Conservation (phyloP, 345 rosid genomes). For the Microcos paniculata region DNA sequence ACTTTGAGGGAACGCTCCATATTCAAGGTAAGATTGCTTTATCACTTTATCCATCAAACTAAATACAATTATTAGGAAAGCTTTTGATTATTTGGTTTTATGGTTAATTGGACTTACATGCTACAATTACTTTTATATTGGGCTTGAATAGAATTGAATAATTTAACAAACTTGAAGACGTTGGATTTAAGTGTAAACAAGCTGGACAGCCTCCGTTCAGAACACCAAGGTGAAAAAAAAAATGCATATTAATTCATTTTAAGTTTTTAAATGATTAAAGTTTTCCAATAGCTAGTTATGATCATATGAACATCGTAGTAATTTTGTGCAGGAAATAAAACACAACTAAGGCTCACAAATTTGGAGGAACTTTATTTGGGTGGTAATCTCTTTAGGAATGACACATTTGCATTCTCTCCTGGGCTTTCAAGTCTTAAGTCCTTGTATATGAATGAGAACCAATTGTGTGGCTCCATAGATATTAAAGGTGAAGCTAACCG, state of each 20-base stretch:
- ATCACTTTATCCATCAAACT: too few relatives aligned
- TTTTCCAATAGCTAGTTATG: background rate
- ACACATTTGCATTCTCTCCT: too few relatives aligned
- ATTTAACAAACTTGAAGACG: background rate
- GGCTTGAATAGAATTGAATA: background rate
- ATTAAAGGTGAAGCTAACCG: too few relatives aligned
- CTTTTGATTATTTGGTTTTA: background rate
- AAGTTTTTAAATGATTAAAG: background rate
- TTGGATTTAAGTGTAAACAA: background rate
- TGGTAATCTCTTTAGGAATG: background rate
- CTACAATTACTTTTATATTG: too few relatives aligned
- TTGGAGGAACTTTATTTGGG: conserved; percentile 2
- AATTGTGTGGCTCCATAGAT: too few relatives aligned
- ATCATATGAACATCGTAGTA: too few relatives aligned
- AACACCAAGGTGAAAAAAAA: background rate
- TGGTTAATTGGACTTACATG: background rate
- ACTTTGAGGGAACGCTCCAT: background rate
- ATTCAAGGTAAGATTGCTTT: background rate
- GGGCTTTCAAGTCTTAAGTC: too few relatives aligned
- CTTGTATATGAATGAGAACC: too few relatives aligned
- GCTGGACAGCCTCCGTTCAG: background rate
- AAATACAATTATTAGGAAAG: too few relatives aligned
- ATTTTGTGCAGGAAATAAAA: too few relatives aligned
- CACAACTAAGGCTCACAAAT: background rate
- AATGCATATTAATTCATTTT: background rate